Evolutionary conservation across 257 asterid species (phyloP).

Genomic region (Hygrophila difformis): DNA sequence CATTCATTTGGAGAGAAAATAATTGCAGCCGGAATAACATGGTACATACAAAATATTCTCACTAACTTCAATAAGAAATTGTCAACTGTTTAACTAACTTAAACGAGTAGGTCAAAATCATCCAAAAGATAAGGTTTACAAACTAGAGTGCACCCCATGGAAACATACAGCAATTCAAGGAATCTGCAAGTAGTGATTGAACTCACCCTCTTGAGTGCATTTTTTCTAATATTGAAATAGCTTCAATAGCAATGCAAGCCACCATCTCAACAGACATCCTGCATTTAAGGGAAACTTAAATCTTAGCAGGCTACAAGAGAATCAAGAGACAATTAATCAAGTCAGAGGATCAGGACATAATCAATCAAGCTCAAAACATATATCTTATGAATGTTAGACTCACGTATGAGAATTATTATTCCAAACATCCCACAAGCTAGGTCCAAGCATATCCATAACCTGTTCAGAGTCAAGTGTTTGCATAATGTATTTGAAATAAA

Average conservation of each 20-base stretch:
- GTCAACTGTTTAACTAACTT: neutral
- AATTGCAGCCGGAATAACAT: neutral
- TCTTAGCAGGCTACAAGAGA: slow-evolving; percentile 5
- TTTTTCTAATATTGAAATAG: slow-evolving; percentile 78
- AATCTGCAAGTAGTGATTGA: slow-evolving; percentile 6
- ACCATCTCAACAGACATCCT: slow-evolving; percentile 93
- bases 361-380: slow-evolving; percentile 10
- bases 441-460: slow-evolving; percentile 84
- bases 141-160: neutral
- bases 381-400: slow-evolving; percentile 23
- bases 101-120: neutral
- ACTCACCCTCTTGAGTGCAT: slow-evolving; percentile 79
- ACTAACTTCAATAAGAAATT: neutral
- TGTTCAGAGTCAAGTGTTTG: slow-evolving; percentile 28
- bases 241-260: slow-evolving; percentile 90
- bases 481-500: too few species aligned
- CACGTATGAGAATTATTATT: slow-evolving; percentile 58
- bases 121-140: neutral
- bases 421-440: slow-evolving; percentile 97
- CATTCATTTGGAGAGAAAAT: neutral
- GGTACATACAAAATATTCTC: neutral
- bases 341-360: neutral
- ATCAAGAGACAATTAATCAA: slow-evolving; percentile 5
- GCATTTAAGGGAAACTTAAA: slow-evolving; percentile 16
- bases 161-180: neutral